Evolutionary conservation across 768 basidiomycete genomes (phyloP), one percentile per base, ranked within the genome.

Genomic region (Lactarius psammicola): DNA sequence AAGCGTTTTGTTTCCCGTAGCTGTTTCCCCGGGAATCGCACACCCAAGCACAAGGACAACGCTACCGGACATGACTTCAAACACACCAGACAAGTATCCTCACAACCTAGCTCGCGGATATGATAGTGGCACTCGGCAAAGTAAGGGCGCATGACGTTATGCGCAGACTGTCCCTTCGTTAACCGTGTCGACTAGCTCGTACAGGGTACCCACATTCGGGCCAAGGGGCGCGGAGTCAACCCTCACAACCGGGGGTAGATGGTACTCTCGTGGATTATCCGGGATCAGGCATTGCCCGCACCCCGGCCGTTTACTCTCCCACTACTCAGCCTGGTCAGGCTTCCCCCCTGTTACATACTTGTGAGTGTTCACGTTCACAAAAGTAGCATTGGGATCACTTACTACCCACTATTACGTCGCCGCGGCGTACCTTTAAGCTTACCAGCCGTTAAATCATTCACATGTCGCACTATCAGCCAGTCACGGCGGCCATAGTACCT

Each of bases 21-120:
- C 38, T 44, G 33, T 31, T 58, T 31, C 40, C 60, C 38, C 57
- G 53, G 61, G 51, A 38, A 65, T n/a, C 28, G 59, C 44, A 60
- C 44, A 11, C 36, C 36, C 44, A 38, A 20, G 3, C 18, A 9
- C 46, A 36, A 60, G n/a, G 20, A 60, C 7, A 49, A 33, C 23
- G 2, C 36, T 31, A n/a, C 8, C 15, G 40, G 30, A 10, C 44
- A 56, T 55, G 38, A 3, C 23, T 11, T n/a, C 44, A 23, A 46
- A 58, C 40, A 1, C 40, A 59, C 38, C 18, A 4, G 11, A 23
- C 46, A 1, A 6, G 4, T 26, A 10, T 26, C 4, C 40, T 40
- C 4, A 13, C 49, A 0, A 15, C 49, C 23, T 1, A 26, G 46
- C 46, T 49, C 26, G 15, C 23, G 4, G 20, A 40, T 9, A 44